These are phyloP conservation scores for Amanita polypyramis DNA, from an alignment of 768 basidiomycete species.

Conservation along the genomic window DNA sequence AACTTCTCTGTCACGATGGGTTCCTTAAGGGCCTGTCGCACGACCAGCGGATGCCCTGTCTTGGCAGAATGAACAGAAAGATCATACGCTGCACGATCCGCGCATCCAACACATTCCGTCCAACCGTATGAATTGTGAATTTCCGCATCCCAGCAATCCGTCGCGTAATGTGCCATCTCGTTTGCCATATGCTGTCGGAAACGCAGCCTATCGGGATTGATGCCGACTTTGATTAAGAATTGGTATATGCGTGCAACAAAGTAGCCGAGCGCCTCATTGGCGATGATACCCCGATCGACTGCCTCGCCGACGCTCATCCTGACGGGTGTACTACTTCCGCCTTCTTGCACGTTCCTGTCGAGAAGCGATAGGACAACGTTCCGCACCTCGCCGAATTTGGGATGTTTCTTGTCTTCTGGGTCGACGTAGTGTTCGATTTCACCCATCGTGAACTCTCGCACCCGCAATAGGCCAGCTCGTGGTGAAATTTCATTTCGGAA, in stretches of 20 bases:
- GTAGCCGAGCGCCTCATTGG: constrained; percentile 97
- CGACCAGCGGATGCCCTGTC: constrained; percentile 81
- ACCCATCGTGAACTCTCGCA: constrained; percentile 99
- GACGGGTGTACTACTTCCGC: constrained; percentile 55
- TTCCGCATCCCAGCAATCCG: constrained; percentile 99
- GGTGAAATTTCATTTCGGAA: constrained; percentile 99
- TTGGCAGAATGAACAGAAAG: constrained; percentile 76
- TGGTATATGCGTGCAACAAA: constrained; percentile 88
- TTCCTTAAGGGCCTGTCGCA: constrained; percentile 77
- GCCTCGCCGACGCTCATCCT: constrained; percentile 81
- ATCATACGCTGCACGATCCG: constrained; percentile 96
- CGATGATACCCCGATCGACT: constrained; percentile 75
- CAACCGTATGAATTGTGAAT: constrained; percentile 85
- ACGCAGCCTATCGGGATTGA: constrained; percentile 71
- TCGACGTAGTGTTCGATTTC: constrained; percentile 99
- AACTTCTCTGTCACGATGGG: constrained; percentile 76
- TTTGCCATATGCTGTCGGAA: constrained; percentile 99
- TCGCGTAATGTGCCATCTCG: constrained; percentile 99
- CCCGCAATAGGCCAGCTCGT: constrained; percentile 89
- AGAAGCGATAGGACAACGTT: constrained; percentile 69
- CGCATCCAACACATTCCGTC: constrained; percentile 99
- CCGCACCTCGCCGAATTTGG: constrained; percentile 72
- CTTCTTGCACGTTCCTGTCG: constrained; percentile 72
- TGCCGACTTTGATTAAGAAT: constrained; percentile 86
- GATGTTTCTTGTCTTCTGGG: constrained; percentile 83